A percentile compares a stretch with the other conserved stretches of the same genome.
These are phyloP conservation scores for Endocarpon pusillum DNA, from an alignment of 495 filamentous ascomycete genomes.

Conservation along the genomic window DNA sequence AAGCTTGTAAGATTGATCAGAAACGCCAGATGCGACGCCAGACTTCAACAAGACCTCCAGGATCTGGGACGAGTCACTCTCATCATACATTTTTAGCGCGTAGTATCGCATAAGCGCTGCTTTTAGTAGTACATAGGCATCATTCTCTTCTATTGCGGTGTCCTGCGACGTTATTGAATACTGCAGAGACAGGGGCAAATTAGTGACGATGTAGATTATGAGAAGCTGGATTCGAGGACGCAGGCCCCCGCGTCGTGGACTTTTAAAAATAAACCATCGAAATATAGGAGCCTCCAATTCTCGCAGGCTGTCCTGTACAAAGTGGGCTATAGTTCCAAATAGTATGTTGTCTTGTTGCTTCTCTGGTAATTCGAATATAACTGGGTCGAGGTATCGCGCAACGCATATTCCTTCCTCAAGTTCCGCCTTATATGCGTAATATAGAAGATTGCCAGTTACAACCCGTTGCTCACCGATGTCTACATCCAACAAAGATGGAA, in stretches of 20 bases:
- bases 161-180: not conserved
- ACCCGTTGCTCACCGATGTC: not conserved
- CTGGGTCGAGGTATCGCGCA: not conserved
- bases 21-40: not conserved
- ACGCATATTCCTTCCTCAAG: not conserved
- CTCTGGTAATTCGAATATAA: not conserved
- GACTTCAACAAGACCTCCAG: not conserved
- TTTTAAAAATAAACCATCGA: too few relatives aligned
- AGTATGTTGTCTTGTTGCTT: not conserved
- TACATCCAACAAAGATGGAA: not conserved
- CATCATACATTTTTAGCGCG: too few relatives aligned
- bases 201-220: not conserved
- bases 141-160: not conserved
- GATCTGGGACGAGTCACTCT: not conserved
- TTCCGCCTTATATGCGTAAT: not conserved
- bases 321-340: not conserved
- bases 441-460: not conserved
- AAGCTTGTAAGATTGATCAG: not conserved
- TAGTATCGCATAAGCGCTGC: not conserved
- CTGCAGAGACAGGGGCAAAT: not conserved
- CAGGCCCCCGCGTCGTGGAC: not conserved
- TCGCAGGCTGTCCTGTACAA: not conserved
- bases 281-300: too few relatives aligned
- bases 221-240: not conserved
- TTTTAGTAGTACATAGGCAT: not conserved